These are phyloP conservation scores for Prunus dulcis DNA, from an alignment of 306 rosid genomes.

Conservation along the genomic window DNA sequence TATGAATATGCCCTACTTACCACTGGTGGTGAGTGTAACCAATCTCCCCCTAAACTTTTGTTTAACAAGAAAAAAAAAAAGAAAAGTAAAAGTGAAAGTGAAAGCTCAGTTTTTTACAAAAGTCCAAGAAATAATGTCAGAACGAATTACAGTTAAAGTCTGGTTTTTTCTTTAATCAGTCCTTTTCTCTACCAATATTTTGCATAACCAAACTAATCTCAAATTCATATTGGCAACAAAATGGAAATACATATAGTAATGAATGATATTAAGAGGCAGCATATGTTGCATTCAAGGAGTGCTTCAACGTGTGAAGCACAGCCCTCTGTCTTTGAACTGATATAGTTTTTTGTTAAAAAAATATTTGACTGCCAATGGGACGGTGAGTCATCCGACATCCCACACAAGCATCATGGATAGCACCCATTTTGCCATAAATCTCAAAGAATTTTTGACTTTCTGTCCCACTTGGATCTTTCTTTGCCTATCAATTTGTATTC, in stretches of 20 bases:
- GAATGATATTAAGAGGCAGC: too few relatives aligned
- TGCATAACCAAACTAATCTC: too few relatives aligned
- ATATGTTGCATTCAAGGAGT: neutral
- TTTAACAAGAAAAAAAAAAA: too few relatives aligned
- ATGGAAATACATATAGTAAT: too few relatives aligned
- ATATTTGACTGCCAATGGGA: neutral
- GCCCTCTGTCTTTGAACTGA: neutral
- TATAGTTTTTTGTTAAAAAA: neutral
- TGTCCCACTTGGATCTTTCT: neutral
- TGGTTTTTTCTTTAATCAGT: too few relatives aligned
- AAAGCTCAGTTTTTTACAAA: too few relatives aligned
- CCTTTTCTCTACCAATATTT: too few relatives aligned
- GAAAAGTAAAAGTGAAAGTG: neutral
- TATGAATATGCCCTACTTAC: accelerated
- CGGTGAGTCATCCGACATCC: constrained; percentile 13
- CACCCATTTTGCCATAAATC: constrained; percentile 2
- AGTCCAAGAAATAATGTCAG: neutral
- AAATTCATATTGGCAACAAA: too few relatives aligned
- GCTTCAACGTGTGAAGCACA: constrained; percentile 15
- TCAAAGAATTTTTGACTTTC: constrained; percentile 3
- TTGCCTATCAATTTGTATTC: neutral
- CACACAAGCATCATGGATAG: constrained; percentile 13
- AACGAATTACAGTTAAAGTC: neutral
- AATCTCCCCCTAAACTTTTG: too few relatives aligned
- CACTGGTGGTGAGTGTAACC: accelerated